Conservation (phyloP, 2,329 filamentous ascomycete genomes). For the Pyricularia grisea region DNA sequence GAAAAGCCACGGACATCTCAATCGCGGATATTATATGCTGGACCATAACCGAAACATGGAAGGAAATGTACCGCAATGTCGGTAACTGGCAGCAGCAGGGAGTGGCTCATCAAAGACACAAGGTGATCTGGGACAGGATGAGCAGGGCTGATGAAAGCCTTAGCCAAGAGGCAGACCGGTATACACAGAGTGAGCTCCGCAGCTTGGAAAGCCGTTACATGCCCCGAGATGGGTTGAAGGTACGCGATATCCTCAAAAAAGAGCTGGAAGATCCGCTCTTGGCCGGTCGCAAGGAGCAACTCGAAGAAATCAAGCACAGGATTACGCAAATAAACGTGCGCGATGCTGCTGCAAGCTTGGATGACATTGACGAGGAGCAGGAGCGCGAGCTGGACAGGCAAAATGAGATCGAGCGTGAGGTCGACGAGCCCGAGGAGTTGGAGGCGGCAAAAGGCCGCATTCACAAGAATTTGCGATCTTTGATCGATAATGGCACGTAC, state of each 20-base stretch:
- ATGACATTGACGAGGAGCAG: conserved; percentile 46
- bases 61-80: conserved; percentile 6
- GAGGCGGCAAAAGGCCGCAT: conserved; percentile 29
- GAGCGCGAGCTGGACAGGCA: conserved; percentile 60
- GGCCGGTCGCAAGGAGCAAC: background rate
- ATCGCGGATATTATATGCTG: background rate
- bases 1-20: background rate
- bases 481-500: conserved; percentile 28
- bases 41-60: conserved; percentile 33
- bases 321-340: background rate
- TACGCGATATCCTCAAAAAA: background rate
- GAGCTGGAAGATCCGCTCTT: background rate
- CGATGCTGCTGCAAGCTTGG: conserved; percentile 6
- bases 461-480: conserved; percentile 29
- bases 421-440: conserved; percentile 34
- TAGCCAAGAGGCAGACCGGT: background rate
- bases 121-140: background rate
- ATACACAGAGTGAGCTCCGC: background rate
- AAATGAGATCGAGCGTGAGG: conserved; percentile 47
- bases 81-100: background rate
- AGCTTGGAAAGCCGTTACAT: conserved; percentile 39
- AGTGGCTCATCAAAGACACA: background rate
- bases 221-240: conserved; percentile 17
- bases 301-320: background rate
- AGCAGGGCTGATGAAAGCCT: background rate